Evolutionary conservation across 192 early-diverging fungal genomes (phyloP), one percentile per base, ranked within the genome.

Genomic region (Podila clonocystis): DNA sequence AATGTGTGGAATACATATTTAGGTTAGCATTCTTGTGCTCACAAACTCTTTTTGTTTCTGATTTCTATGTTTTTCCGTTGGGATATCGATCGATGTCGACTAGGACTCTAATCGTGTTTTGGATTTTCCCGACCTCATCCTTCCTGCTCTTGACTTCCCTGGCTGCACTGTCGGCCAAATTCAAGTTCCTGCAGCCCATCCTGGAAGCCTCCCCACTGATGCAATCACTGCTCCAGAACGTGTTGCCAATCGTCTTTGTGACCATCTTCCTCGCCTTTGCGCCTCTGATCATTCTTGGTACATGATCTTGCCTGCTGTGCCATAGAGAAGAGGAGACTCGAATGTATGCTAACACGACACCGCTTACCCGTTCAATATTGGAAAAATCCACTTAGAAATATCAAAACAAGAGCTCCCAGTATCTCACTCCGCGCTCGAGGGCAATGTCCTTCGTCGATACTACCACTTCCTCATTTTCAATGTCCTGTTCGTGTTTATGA

Each of bases 391-490:
- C 15, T 83, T 83, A 86, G 88, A 85, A 75, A 83, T 91, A 19
- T 90, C 90, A 1, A 89, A 88, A 31, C 85, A 87, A 63, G 87
- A 91, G 66, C 62, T 77, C 19, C 89, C 90, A 63, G 59, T 84
- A 20, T 90, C 87, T 5, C 85, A 91, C 67, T 91, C 90, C 0
- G 75, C 84, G 19, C 49, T 91, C 49, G 90, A 91, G 65, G 84
- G 87, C 19, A 83, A 71, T 30, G 89, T 90, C 0, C 75, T 91
- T 2, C 62, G 82, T 1, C 85, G 90, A 12, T 89, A 90, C 61
- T 89, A 89, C 48, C 85, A 87, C 55, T 91, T 91, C 70, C 73
- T 88, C 26, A 87, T 91, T 24, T 91, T 91, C 75, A 91, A 91
- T 62, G 86, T 90, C 0, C 76, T 91, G 33, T 86, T 91, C 55